Conservation (phyloP, 1,284 basidiomycete species). For the Anthracocystis panici-leucophaei region DNA sequence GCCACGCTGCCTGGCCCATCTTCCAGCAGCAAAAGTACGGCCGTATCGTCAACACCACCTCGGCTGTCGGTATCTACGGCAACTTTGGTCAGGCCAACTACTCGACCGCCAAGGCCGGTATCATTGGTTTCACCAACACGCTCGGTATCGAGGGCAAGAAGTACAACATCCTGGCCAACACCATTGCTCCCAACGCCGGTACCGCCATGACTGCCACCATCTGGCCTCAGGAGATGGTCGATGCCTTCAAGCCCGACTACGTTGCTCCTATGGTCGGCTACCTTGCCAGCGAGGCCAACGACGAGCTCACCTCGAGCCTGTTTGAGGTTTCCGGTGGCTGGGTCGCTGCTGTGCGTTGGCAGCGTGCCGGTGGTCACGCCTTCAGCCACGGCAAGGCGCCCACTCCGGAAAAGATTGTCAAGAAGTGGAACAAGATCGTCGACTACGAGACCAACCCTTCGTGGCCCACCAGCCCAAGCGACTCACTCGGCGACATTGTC, state of each 20-base stretch:
- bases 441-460: constrained; percentile 67
- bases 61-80: constrained; percentile 90
- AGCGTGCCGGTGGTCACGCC: constrained; percentile 81
- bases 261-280: constrained; percentile 92
- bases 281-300: constrained; percentile 83
- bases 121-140: constrained; percentile 88
- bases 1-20: constrained; percentile 94
- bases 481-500: constrained; percentile 66
- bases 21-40: constrained; percentile 98
- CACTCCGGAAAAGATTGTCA: constrained; percentile 62
- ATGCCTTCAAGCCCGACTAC: constrained; percentile 94
- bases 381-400: constrained; percentile 63
- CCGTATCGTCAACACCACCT: constrained; percentile 92
- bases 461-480: constrained; percentile 63
- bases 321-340: constrained; percentile 94
- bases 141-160: constrained; percentile 92
- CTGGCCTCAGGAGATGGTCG: constrained; percentile 91
- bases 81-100: constrained; percentile 92
- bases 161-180: constrained; percentile 88
- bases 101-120: constrained; percentile 86
- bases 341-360: constrained; percentile 92
- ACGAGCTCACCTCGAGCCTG: constrained; percentile 79
- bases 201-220: constrained; percentile 70
- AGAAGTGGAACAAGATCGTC: constrained; percentile 65
- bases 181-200: constrained; percentile 88